These are phyloP conservation scores for Aethionema arabicum DNA, from an alignment of 345 rosid genomes.

Conservation along the genomic window DNA sequence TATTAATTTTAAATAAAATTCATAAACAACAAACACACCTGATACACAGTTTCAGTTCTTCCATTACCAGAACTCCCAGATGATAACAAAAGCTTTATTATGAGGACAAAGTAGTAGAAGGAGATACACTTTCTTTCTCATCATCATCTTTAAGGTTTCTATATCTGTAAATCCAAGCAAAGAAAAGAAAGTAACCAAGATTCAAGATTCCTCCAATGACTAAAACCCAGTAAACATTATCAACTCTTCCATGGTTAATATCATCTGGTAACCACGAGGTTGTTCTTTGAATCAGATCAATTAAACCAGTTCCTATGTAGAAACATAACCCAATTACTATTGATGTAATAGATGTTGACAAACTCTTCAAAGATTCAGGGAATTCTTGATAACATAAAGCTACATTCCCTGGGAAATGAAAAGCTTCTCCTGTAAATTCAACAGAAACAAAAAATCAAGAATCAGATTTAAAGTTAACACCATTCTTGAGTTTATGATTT, in stretches of 20 bases:
- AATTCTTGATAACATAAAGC: conserved; percentile 54
- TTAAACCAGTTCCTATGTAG: conserved; percentile 45
- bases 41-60: neutral
- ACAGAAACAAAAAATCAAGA: neutral
- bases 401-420: conserved; percentile 59
- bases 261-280: conserved; percentile 56
- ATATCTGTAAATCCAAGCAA: conserved; percentile 42
- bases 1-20: no score
- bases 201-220: conserved; percentile 40
- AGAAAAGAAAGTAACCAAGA: conserved; percentile 47
- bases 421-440: conserved; percentile 44
- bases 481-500: no score
- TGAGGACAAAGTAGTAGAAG: conserved; percentile 5
- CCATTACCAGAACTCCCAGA: neutral
- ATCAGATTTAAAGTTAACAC: no score
- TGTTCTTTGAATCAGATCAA: conserved; percentile 41
- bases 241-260: conserved; percentile 53
- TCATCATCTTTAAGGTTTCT: conserved; percentile 25
- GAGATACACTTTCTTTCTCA: neutral
- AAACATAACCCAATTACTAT: conserved; percentile 45
- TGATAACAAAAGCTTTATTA: conserved; percentile 5
- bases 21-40: no score
- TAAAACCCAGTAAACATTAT: conserved; percentile 51
- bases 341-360: conserved; percentile 52
- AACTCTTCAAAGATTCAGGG: conserved; percentile 44